These are phyloP conservation scores for Trichoderma polysporum DNA, from an alignment of 2,329 filamentous ascomycete genomes.

Conservation along the genomic window DNA sequence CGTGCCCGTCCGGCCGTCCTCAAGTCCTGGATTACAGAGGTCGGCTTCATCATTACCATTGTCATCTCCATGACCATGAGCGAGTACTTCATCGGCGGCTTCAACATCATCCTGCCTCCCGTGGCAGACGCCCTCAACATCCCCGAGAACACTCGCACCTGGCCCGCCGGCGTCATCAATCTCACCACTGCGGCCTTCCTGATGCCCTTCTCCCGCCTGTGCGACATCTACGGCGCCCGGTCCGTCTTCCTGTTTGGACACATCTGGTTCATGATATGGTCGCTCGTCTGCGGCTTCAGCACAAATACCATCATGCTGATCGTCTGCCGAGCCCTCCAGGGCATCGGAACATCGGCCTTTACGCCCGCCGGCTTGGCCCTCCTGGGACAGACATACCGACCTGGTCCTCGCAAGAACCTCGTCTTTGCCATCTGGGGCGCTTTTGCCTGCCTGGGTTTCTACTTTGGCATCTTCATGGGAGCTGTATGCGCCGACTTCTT, in stretches of 20 bases:
- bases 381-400: conserved; percentile 67
- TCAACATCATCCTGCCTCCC: conserved; percentile 69
- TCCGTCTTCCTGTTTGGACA: conserved; percentile 59
- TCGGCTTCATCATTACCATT: conserved; percentile 62
- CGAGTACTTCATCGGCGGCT: conserved; percentile 77
- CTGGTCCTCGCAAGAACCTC: conserved; percentile 70
- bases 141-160: conserved; percentile 58
- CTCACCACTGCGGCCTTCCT: conserved; percentile 57
- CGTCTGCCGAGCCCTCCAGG: conserved; percentile 71
- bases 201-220: conserved; percentile 60
- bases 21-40: conserved; percentile 51
- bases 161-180: conserved; percentile 64
- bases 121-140: conserved; percentile 63
- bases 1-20: conserved; percentile 61
- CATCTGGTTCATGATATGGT: conserved; percentile 67
- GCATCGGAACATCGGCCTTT: conserved; percentile 70
- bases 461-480: conserved; percentile 66
- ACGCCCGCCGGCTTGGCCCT: conserved; percentile 67
- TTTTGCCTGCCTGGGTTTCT: conserved; percentile 59
- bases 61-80: conserved; percentile 63
- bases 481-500: conserved; percentile 61
- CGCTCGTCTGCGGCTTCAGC: conserved; percentile 68
- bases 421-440: conserved; percentile 62
- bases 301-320: conserved; percentile 68
- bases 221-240: conserved; percentile 63